Base-by-base conservation (phyloP, 306 rosid species). In the Myrica gale region DNA sequence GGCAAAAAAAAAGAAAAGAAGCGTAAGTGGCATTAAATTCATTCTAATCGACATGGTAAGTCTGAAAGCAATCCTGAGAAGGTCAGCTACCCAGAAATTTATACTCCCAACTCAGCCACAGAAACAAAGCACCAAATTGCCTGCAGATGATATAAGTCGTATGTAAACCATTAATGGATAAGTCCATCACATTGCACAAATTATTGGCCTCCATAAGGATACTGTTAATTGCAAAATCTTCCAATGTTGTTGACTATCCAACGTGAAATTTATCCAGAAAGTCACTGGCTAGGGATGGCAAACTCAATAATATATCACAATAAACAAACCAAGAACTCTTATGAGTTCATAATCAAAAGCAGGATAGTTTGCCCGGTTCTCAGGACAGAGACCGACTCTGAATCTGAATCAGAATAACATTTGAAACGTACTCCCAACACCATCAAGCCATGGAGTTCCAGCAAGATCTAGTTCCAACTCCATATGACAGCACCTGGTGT, bases 401-500 rank as follows among this genome's bases (percentile, higher is more conserved):
- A 32, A 32, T 32, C 37, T 2, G 37, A 32, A 32, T 32, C 37
- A 32, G 37, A 32, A 32, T 32, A 32, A 32, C 37, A 32, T 32
- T 32, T 32, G 37, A 32, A 56, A 68, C 47, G 10, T 41, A 74
- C 79, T 74, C 62, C 55, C 71, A 0, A 73, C 19, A 52, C 75
- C 65, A 46, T 68, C 45, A 74, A 68, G 62, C 73, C 10, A 42
- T 41, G 70, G 13, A 32, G 42, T 37, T 51, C 65, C 65, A 23
- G 32, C 44, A 32, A 8, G 48, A 42, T 8, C 16, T 42, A n/a
- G 42, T 72, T 60, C 71, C 21, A 66, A 41, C 9, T 32, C 69
- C 51, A 46, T 21, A 68, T 74, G 79, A 66, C 44, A 26, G 80
- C 65, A 74, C 41, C 71, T 63, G 63, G 69, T 20, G 69, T 74